A percentile compares a stretch with the other conserved stretches of the same genome.
These are phyloP conservation scores for Microthlaspi erraticum DNA, from an alignment of 345 rosid species.

Conservation along the genomic window DNA sequence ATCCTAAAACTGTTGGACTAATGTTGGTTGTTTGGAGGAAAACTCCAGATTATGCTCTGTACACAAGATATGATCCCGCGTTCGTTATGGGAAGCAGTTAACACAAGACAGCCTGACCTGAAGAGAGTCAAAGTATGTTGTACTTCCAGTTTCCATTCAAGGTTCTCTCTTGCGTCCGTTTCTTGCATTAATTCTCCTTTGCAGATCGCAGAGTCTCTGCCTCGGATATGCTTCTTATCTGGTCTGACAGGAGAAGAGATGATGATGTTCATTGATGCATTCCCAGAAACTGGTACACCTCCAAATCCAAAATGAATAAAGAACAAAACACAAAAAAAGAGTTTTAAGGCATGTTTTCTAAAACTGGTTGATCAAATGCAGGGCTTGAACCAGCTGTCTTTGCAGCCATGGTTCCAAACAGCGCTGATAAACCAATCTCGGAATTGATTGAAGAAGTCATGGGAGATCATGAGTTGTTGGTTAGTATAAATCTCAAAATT, in stretches of 20 bases:
- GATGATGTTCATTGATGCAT: slow-evolving; percentile 94
- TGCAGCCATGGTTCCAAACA: slow-evolving; percentile 89
- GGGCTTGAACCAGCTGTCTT: slow-evolving; percentile 76
- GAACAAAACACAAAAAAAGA: background rate
- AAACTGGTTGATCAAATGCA: slow-evolving; percentile 43
- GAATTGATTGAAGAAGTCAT: slow-evolving; percentile 81
- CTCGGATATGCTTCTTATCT: slow-evolving; percentile 83
- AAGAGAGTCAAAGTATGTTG: slow-evolving; percentile 58
- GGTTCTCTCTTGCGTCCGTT: slow-evolving; percentile 1
- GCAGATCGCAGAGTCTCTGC: slow-evolving; percentile 69
- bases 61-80: slow-evolving; percentile 72
- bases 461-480: slow-evolving; percentile 94
- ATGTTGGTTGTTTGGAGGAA: slow-evolving; percentile 1
- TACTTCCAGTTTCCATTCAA: slow-evolving; percentile 1
- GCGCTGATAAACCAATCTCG: slow-evolving; percentile 68
- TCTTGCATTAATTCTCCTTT: slow-evolving; percentile 1
- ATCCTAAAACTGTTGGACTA: slow-evolving; percentile 15
- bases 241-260: slow-evolving; percentile 93
- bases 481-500: slow-evolving; percentile 41
- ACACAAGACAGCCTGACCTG: slow-evolving; percentile 70
- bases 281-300: slow-evolving; percentile 74
- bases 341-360: background rate
- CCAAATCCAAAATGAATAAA: background rate
- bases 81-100: slow-evolving; percentile 80
- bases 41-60: slow-evolving; percentile 61